Percentiles rank a stretch among this genome's conserved stretches.
Conservation (phyloP, 257 asterid species). For the Marsdenia floribunda region DNA sequence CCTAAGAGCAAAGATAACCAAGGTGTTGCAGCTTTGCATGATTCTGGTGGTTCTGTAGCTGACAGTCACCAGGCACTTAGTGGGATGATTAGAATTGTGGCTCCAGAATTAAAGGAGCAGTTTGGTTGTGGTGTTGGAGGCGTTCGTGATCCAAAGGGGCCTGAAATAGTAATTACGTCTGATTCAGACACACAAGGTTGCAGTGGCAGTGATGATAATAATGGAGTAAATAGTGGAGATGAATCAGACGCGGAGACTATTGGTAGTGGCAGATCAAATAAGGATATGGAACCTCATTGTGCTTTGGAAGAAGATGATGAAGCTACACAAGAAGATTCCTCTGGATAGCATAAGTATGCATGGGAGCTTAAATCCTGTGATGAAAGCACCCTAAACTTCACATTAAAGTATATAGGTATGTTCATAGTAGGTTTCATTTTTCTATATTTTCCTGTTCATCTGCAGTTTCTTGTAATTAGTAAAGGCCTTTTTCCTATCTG, state of each 20-base stretch:
- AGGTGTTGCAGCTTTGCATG: constrained; percentile 35
- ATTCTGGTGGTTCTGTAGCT: constrained; percentile 52
- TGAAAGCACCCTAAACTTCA: neutral
- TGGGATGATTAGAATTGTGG: constrained; percentile 69
- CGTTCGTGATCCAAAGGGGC: constrained; percentile 30
- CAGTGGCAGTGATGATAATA: constrained; percentile 32
- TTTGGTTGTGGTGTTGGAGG: constrained; percentile 48
- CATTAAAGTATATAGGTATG: neutral
- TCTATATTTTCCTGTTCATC: neutral
- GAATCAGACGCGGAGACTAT: constrained; percentile 55
- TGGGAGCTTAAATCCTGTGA: neutral
- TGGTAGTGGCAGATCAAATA: constrained; percentile 33
- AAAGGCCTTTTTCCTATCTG: neutral
- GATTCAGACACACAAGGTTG: constrained; percentile 59
- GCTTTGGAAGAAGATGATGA: constrained; percentile 60
- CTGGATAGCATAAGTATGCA: constrained; percentile 24
- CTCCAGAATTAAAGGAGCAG: constrained; percentile 68
- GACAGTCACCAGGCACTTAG: constrained; percentile 67
- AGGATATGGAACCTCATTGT: constrained; percentile 22
- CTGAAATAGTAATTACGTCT: constrained; percentile 35
- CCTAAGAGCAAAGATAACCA: constrained; percentile 37
- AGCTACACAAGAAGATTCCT: constrained; percentile 51
- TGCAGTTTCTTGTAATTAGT: constrained; percentile 1
- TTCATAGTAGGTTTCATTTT: constrained; percentile 9
- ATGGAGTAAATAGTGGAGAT: constrained; percentile 26